Conservation (phyloP, 306 rosid species). For the Cicer judaicum region DNA sequence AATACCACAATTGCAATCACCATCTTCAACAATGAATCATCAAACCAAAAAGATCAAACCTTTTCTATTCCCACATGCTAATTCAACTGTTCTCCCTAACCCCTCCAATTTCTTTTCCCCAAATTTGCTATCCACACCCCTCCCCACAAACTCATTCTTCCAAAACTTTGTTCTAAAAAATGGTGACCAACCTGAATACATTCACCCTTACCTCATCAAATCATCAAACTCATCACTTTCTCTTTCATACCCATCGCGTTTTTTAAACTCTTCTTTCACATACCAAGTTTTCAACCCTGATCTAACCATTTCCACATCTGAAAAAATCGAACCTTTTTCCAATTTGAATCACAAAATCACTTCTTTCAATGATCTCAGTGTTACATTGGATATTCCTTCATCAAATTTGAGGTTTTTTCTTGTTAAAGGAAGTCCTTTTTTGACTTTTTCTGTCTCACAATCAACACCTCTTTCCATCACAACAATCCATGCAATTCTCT, state of each 20-base stretch:
- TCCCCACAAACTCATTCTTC: constrained; percentile 89
- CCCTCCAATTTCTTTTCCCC: constrained; percentile 75
- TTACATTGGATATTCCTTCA: constrained; percentile 78
- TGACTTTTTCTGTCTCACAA: constrained; percentile 59
- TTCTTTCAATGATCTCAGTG: constrained; percentile 70
- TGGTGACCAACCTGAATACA: constrained; percentile 74
- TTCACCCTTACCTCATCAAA: constrained; percentile 85
- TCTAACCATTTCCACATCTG: constrained; percentile 62
- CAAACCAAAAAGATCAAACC: constrained; percentile 45
- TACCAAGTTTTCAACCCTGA: constrained; percentile 73
- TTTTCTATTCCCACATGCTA: constrained; percentile 61
- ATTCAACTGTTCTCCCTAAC: constrained; percentile 75
- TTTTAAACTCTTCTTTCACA: constrained; percentile 52
- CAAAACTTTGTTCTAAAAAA: constrained; percentile 76
- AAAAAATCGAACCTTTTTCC: constrained; percentile 34
- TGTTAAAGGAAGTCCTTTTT: constrained; percentile 84
- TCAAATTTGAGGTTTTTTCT: constrained; percentile 71
- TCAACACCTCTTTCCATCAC: constrained; percentile 59
- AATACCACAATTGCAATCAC: not conserved
- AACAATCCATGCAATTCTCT: constrained; percentile 69
- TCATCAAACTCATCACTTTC: constrained; percentile 64
- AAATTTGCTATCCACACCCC: constrained; percentile 62
- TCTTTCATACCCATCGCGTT: constrained; percentile 68
- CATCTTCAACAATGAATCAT: constrained; percentile 23
- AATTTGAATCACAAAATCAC: constrained; percentile 59